phyloP scores from a whole-genome alignment of 768 basidiomycete genomes.

The Termitomyces heimii region DNA sequence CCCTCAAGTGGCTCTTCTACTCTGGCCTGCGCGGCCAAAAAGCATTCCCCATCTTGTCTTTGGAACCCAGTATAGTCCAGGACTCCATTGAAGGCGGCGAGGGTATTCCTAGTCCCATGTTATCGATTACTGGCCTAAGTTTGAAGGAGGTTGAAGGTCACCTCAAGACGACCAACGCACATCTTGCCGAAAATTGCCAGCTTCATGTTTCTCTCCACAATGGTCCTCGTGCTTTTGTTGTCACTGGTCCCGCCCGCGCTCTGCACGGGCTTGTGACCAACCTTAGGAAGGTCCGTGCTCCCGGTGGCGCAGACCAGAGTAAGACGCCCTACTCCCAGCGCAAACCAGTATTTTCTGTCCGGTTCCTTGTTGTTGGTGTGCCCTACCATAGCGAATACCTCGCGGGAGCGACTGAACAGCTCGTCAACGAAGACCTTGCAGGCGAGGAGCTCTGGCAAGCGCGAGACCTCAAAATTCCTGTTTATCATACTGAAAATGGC shows the following conservation, averaged over 20 bases:
- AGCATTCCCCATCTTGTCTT: conserved; percentile 85
- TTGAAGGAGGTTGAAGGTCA: conserved; percentile 75
- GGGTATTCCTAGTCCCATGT: conserved; percentile 90
- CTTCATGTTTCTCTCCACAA: conserved; percentile 89
- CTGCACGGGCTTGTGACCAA: conserved; percentile 93
- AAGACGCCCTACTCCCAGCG: conserved; percentile 93
- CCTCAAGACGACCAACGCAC: conserved; percentile 80
- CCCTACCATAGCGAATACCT: conserved; percentile 95
- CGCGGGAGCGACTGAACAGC: conserved; percentile 62
- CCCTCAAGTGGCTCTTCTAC: conserved; percentile 89
- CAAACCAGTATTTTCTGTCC: conserved; percentile 86
- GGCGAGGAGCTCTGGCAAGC: conserved; percentile 70
- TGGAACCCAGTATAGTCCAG: conserved; percentile 84
- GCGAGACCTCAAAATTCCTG: conserved; percentile 70
- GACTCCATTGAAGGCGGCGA: conserved; percentile 91
- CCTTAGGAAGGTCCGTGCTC: conserved; percentile 85
- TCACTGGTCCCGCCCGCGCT: conserved; percentile 87
- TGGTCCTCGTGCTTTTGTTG: conserved; percentile 84
- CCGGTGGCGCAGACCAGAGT: conserved; percentile 86
- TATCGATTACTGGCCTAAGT: conserved; percentile 79
- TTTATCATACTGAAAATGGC: conserved; percentile 94
- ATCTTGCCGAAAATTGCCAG: conserved; percentile 74
- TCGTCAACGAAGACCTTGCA: conserved; percentile 67
- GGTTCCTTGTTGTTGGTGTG: conserved; percentile 93
- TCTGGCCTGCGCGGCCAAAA: conserved; percentile 91